Conservation (phyloP, 2,329 filamentous ascomycete genomes). For the Exophiala aquamarina region DNA sequence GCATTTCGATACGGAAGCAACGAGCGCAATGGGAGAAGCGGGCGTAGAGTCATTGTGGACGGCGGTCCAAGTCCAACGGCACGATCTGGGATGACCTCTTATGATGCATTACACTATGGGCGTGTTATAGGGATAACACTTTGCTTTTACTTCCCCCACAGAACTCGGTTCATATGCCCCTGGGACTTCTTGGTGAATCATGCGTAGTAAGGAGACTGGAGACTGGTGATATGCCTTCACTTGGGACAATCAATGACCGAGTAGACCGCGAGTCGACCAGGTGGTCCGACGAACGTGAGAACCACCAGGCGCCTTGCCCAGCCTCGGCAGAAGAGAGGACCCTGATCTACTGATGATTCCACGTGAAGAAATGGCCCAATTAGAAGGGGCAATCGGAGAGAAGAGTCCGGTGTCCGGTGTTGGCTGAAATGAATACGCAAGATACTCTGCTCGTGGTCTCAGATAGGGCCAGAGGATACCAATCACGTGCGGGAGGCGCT, state of each 20-base stretch:
- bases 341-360: not conserved
- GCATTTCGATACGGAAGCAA: conserved; percentile 13
- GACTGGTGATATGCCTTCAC: no score
- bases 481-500: no score
- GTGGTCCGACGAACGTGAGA: not conserved
- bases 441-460: no score
- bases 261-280: no score
- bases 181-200: no score
- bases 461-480: no score
- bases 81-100: conserved; percentile 27
- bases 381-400: not conserved
- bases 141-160: conserved; percentile 19
- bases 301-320: not conserved
- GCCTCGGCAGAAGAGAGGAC: not conserved
- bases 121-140: conserved; percentile 23
- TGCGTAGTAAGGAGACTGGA: no score
- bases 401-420: no score
- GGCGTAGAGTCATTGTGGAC: conserved; percentile 18
- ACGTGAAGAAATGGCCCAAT: not conserved
- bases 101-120: conserved; percentile 28
- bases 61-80: conserved; percentile 17
- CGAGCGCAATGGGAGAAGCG: conserved; percentile 20
- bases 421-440: no score
- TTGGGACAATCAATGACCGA: no score
- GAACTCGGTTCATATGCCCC: no score